Percentiles rank a stretch among this genome's conserved stretches.
Conservation (phyloP, 2,329 filamentous ascomycete genomes). For the Leptographium radiaticola region DNA sequence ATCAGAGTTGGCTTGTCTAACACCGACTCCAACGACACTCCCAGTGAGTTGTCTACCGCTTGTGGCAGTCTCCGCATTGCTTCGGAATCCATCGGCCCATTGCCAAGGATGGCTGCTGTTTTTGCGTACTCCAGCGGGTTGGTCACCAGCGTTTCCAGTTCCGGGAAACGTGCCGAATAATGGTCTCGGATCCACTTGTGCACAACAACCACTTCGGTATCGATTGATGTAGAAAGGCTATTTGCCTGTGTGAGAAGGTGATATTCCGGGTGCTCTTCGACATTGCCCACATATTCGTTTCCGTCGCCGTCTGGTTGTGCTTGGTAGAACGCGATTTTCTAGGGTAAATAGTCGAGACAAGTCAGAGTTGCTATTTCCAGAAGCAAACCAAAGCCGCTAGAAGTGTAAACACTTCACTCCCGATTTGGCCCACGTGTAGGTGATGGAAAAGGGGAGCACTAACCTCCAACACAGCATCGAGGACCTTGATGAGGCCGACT, state of each 20-base stretch:
- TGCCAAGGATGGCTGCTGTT: constrained; percentile 83
- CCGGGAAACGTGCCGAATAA: constrained; percentile 87
- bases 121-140: constrained; percentile 93
- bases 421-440: not conserved
- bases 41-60: constrained; percentile 66
- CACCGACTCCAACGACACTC: constrained; percentile 62
- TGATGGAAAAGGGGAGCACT: constrained; percentile 24
- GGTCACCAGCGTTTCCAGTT: constrained; percentile 78
- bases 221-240: constrained; percentile 79
- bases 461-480: constrained; percentile 74
- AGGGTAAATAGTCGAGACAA: constrained; percentile 31
- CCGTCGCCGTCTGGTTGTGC: constrained; percentile 51
- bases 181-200: constrained; percentile 96
- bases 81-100: constrained; percentile 70
- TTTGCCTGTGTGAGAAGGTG: constrained; percentile 80
- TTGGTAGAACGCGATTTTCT: constrained; percentile 75
- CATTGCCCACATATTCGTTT: constrained; percentile 57
- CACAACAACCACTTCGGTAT: constrained; percentile 80
- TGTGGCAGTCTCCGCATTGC: constrained; percentile 70
- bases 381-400: constrained; percentile 8
- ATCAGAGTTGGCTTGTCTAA: constrained; percentile 84
- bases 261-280: constrained; percentile 89
- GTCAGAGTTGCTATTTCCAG: constrained; percentile 54
- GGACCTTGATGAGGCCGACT: constrained; percentile 64
- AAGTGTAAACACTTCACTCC: constrained; percentile 49